Evolutionary conservation across 345 rosid species (phyloP).

Genomic region (Heritiera fomes): DNA sequence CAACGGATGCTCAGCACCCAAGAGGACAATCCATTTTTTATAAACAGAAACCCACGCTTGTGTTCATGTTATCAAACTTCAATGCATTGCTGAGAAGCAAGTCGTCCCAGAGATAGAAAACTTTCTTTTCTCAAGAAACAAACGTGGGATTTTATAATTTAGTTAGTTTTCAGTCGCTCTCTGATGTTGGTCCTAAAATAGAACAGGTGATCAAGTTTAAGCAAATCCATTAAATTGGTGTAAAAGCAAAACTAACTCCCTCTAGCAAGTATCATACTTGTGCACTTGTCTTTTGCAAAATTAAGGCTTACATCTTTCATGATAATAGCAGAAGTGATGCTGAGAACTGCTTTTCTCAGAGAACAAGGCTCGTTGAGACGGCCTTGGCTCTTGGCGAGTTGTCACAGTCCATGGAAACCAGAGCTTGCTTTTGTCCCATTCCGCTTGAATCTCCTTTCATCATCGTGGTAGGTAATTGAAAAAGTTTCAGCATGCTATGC

Average conservation of each 20-base stretch:
- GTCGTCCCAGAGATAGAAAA: too few species aligned
- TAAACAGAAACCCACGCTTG: neutral
- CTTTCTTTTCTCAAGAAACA: neutral
- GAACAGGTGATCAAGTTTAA: neutral
- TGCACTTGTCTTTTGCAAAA: neutral
- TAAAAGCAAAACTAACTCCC: neutral
- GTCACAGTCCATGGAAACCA: constrained; percentile 9
- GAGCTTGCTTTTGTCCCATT: neutral
- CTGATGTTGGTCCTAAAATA: neutral
- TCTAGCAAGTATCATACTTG: neutral
- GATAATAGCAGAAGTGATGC: neutral
- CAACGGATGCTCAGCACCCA: constrained; percentile 16
- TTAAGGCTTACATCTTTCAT: neutral
- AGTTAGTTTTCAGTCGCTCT: too few species aligned
- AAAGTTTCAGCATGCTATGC: neutral
- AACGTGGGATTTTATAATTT: neutral
- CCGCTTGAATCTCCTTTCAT: neutral
- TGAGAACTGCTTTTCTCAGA: neutral
- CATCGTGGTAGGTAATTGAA: neutral
- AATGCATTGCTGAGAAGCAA: constrained; percentile 4
- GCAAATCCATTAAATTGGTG: neutral
- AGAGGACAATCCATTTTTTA: constrained; percentile 12
- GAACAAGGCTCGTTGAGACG: neutral
- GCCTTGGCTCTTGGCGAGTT: neutral
- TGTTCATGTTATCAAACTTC: neutral